These are phyloP conservation scores for Gentiana dahurica DNA, from an alignment of 257 asterid genomes.

Conservation along the genomic window DNA sequence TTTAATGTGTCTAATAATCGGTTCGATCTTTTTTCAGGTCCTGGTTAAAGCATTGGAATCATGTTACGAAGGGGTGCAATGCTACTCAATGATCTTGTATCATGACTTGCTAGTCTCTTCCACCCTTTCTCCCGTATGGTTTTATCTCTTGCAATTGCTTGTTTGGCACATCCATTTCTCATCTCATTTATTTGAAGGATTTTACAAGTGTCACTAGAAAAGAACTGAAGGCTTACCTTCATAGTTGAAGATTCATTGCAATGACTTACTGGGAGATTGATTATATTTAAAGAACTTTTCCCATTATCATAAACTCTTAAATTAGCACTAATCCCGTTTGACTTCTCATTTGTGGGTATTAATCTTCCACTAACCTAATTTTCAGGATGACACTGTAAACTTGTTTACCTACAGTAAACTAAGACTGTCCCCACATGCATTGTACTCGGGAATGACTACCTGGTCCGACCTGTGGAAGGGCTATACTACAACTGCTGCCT, in stretches of 20 bases:
- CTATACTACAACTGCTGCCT: conserved; percentile 36
- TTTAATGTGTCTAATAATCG: background rate
- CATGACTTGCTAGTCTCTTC: conserved; percentile 95
- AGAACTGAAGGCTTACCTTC: too few species aligned
- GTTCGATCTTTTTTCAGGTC: conserved; percentile 40
- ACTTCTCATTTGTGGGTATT: background rate
- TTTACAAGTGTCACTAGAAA: too few species aligned
- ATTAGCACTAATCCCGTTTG: too few species aligned
- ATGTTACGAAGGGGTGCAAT: conserved; percentile 47
- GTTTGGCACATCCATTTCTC: conserved; percentile 3
- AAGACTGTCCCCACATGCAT: conserved; percentile 84
- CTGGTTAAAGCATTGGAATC: conserved; percentile 74
- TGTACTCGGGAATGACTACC: conserved; percentile 62
- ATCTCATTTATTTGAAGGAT: too few species aligned
- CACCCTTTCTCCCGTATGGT: conserved; percentile 80
- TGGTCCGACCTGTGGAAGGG: conserved; percentile 62
- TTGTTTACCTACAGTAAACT: conserved; percentile 75
- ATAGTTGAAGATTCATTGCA: too few species aligned
- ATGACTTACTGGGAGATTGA: too few species aligned
- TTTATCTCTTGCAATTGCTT: conserved; percentile 11
- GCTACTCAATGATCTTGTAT: conserved; percentile 78
- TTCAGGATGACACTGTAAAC: conserved; percentile 71
- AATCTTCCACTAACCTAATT: background rate
- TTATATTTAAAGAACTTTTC: too few species aligned
- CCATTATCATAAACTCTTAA: too few species aligned